phyloP scores from a whole-genome alignment of 2,329 filamentous ascomycete genomes.

The Erysiphe pulchra region DNA sequence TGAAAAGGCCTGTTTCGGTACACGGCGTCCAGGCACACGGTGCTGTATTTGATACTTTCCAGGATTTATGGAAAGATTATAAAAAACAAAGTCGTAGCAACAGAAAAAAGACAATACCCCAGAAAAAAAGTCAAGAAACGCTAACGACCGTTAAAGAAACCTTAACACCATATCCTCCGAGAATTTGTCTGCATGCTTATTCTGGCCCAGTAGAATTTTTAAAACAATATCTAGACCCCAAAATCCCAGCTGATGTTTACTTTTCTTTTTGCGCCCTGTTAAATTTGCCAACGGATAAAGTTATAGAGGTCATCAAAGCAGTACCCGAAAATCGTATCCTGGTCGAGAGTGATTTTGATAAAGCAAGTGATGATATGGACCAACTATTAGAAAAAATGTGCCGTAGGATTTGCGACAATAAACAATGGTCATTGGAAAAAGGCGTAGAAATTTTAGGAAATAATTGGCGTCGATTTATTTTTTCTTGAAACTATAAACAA shows the following conservation, averaged over 20 bases:
- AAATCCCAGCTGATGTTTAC: slow-evolving; percentile 52
- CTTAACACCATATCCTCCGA: slow-evolving; percentile 46
- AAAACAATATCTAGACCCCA: slow-evolving; percentile 48
- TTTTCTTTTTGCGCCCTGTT: slow-evolving; percentile 74
- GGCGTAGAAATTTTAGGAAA: slow-evolving; percentile 39
- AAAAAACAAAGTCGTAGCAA: slow-evolving; percentile 35
- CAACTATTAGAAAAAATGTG: slow-evolving; percentile 46
- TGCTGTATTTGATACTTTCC: slow-evolving; percentile 36
- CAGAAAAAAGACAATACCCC: slow-evolving; percentile 26
- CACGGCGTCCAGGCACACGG: slow-evolving; percentile 36
- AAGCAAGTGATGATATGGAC: slow-evolving; percentile 63
- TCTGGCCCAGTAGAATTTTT: slow-evolving; percentile 53
- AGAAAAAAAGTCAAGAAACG: slow-evolving; percentile 8
- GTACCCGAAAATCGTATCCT: slow-evolving; percentile 59
- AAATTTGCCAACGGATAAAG: slow-evolving; percentile 35
- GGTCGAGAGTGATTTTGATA: slow-evolving; percentile 75
- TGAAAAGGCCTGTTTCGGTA: slow-evolving; percentile 51
- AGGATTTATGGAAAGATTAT: slow-evolving; percentile 42
- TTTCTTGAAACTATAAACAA: slow-evolving; percentile 3
- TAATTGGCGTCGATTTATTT: slow-evolving; percentile 53
- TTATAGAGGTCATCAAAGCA: slow-evolving; percentile 35
- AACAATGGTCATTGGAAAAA: slow-evolving; percentile 49
- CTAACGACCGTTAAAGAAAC: not conserved
- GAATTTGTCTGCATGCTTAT: slow-evolving; percentile 86
- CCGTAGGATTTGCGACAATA: slow-evolving; percentile 49